Conservation (phyloP, 2,329 filamentous ascomycete genomes). For the Diaporthe batatas region DNA sequence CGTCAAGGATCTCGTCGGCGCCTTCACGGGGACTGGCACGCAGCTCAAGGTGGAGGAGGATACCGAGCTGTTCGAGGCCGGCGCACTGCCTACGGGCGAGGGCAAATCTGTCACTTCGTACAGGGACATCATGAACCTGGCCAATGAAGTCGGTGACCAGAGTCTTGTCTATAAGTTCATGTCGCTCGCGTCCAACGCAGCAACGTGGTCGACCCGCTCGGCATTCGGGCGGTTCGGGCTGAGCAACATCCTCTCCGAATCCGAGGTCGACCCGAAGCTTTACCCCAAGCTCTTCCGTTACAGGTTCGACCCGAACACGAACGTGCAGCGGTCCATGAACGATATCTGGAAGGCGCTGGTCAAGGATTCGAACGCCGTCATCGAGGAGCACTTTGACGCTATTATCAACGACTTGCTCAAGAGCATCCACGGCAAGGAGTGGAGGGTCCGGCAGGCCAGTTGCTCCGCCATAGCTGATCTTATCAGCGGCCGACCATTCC, state of each 20-base stretch:
- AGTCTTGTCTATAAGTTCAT: conserved; percentile 99
- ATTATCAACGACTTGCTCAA: conserved; percentile 91
- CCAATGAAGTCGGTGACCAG: conserved; percentile 96
- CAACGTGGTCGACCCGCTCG: conserved; percentile 96
- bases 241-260: conserved; percentile 91
- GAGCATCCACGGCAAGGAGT: conserved; percentile 90
- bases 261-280: conserved; percentile 88
- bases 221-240: conserved; percentile 95
- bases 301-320: conserved; percentile 92
- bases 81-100: conserved; percentile 89
- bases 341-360: conserved; percentile 98
- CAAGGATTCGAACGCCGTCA: conserved; percentile 82
- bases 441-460: conserved; percentile 92
- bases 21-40: conserved; percentile 84
- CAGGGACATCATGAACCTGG: conserved; percentile 95
- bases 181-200: conserved; percentile 95
- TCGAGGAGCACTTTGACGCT: conserved; percentile 86
- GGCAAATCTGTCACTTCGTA: conserved; percentile 93
- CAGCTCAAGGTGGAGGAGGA: conserved; percentile 88
- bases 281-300: conserved; percentile 97
- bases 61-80: conserved; percentile 93
- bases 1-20: conserved; percentile 87
- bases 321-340: conserved; percentile 95
- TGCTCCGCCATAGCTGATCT: conserved; percentile 92
- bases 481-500: conserved; percentile 81